Conservation (phyloP, 73 alveolate species). For the Stentor roeselii region DNA sequence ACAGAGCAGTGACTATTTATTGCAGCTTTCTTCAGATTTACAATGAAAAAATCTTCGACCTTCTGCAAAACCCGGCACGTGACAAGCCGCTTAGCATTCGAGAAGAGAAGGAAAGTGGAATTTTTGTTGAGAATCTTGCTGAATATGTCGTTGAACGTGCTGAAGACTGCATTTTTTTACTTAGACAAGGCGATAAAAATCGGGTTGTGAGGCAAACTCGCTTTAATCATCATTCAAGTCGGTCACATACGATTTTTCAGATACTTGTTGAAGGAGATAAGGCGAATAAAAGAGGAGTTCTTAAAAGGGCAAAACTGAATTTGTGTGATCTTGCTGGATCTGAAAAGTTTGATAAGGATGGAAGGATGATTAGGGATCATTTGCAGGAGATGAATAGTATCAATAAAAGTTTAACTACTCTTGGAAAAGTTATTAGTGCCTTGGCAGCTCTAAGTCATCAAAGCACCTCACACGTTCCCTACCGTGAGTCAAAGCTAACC, state of each 20-base stretch:
- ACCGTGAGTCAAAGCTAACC: constrained; percentile 86
- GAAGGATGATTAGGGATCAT: constrained; percentile 62
- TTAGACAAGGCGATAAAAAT: constrained; percentile 80
- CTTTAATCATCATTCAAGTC: constrained; percentile 83
- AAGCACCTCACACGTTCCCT: constrained; percentile 73
- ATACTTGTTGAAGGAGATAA: constrained; percentile 77
- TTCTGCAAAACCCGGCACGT: constrained; percentile 46
- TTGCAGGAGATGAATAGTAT: constrained; percentile 75
- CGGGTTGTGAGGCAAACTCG: constrained; percentile 92
- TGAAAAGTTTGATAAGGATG: constrained; percentile 82
- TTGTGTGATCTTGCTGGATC: constrained; percentile 98
- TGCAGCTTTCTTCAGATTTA: constrained; percentile 72
- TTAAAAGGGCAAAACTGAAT: constrained; percentile 74
- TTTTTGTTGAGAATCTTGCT: constrained; percentile 72
- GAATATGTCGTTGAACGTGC: constrained; percentile 64
- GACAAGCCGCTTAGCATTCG: constrained; percentile 58
- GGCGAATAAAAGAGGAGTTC: constrained; percentile 67
- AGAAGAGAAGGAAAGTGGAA: constrained; percentile 76
- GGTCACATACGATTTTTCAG: constrained; percentile 94
- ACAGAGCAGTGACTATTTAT: constrained; percentile 59
- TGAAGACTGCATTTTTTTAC: constrained; percentile 67
- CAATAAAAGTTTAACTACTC: constrained; percentile 74
- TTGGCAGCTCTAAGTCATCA: constrained; percentile 31
- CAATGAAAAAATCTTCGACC: constrained; percentile 79
- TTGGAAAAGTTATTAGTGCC: constrained; percentile 85